Base-by-base conservation (phyloP, 2,329 filamentous ascomycete species). In the Malbranchea cinnamomea region DNA sequence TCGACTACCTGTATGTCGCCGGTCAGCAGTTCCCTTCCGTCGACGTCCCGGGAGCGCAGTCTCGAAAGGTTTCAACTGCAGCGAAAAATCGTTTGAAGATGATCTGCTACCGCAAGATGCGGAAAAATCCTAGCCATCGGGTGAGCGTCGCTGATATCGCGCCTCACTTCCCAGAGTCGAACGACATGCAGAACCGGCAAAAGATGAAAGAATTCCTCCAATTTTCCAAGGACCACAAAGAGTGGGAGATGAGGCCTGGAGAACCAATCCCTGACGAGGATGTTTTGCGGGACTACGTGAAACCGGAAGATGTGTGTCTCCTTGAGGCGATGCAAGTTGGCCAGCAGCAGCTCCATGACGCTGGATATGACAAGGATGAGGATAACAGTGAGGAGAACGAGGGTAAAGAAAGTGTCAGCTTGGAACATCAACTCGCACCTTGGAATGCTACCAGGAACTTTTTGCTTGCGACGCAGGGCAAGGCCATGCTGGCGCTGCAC, bases 371-470 rank as follows among this genome's bases (percentile, higher is more conserved):
- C 37, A 63, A 64, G 23, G 65, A 66, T 38, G 60, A 71, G 60
- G 75, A 78, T 15, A 74, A 79, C 4, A 71, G 78, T 22, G 68
- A 68, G 6, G 66, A 71, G 15, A 63, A 75, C 16, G 69, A 71
- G 10, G 68, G 72, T 11, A 76, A 75, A 18, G 80, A 73, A 32
- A 65, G 74, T 34, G 77, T 85, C 44, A 81, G 77, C 30, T 68
- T 91, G 7, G 83, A 91, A 30, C 74, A 87, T 52, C 82, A 85
- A 48, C 74, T 98, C 57, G 84, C 87, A 0, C 89, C 89, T 0
- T 98, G 89, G 89, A 83, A 87, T 44, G 87, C 84, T 0, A 93
- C 83, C 30, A 93, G 93, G 58, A 92, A 92, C 37, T 98, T 98
- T 56, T 70, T 94, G 35, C 80, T 94, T 41, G 89, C 89, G 1